Evolutionary conservation across 2,329 filamentous ascomycete species (phyloP).

Genomic region (Penicillium rolfsii): DNA sequence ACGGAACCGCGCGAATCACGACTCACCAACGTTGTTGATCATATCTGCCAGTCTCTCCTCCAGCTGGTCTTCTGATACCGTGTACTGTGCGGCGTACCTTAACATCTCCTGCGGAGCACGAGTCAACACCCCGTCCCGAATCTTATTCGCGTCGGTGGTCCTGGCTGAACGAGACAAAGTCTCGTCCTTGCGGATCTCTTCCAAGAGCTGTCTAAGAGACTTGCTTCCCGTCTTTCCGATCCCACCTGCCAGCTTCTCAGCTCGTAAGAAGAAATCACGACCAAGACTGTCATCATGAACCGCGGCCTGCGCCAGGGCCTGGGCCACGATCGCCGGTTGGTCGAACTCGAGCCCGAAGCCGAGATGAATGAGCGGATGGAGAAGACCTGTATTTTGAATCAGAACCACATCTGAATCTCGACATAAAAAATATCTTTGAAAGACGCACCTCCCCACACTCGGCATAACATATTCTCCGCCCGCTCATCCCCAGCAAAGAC

Average conservation of each 20-base stretch:
- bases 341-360: conserved; percentile 82
- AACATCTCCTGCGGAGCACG: conserved; percentile 68
- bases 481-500: conserved; percentile 68
- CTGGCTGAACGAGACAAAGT: conserved; percentile 59
- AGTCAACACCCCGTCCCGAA: conserved; percentile 68
- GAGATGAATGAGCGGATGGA: conserved; percentile 83
- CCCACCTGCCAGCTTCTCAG: conserved; percentile 41
- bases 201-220: conserved; percentile 62
- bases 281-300: conserved; percentile 66
- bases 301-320: conserved; percentile 76
- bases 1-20: background rate
- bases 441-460: conserved; percentile 67
- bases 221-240: conserved; percentile 38
- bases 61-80: conserved; percentile 60
- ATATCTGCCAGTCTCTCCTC: conserved; percentile 66
- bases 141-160: conserved; percentile 63
- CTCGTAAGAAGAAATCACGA: conserved; percentile 52
- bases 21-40: conserved; percentile 64
- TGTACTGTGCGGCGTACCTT: conserved; percentile 62
- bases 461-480: conserved; percentile 69
- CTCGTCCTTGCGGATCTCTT: conserved; percentile 60
- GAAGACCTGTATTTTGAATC: conserved; percentile 54
- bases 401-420: background rate
- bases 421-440: background rate
- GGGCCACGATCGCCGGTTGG: conserved; percentile 78